phyloP scores from a whole-genome alignment of 108 stramenopile species.

The Nannochloropsis oceanica region DNA sequence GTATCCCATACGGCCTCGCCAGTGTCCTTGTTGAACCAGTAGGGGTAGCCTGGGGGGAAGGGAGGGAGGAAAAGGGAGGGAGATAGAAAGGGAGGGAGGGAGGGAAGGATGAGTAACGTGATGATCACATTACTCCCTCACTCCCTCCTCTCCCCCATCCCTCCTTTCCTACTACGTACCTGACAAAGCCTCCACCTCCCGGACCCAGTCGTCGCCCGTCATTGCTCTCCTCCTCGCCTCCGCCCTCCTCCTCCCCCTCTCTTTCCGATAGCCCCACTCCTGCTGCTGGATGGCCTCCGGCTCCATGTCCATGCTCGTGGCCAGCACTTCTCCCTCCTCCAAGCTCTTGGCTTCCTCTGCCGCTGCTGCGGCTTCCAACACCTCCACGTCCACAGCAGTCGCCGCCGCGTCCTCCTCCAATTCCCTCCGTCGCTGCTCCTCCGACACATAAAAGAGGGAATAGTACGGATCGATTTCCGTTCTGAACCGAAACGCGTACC shows the following conservation, averaged over 20 bases:
- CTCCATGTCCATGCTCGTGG: constrained; percentile 5
- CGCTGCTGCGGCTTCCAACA: not conserved
- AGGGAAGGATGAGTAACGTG: not conserved
- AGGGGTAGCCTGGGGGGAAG: not conserved
- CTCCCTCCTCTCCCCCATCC: constrained; percentile 25
- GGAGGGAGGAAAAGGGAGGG: not conserved
- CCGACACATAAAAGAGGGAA: constrained; percentile 13
- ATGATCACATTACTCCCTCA: not conserved
- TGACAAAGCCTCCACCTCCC: constrained; percentile 12
- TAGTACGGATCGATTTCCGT: constrained; percentile 22
- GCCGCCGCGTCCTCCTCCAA: not conserved
- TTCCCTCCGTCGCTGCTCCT: not conserved
- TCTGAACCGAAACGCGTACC: constrained; percentile 30
- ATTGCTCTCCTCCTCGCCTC: constrained; percentile 8
- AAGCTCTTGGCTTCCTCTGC: constrained; percentile 7
- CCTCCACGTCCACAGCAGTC: not conserved
- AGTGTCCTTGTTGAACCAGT: not conserved
- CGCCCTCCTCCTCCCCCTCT: constrained; percentile 2
- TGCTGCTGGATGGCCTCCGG: constrained; percentile 1
- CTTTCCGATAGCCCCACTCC: not conserved
- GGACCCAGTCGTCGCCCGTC: constrained; percentile 28
- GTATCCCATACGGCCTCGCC: constrained; percentile 32
- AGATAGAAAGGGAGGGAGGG: not conserved
- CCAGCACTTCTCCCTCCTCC: constrained; percentile 23
- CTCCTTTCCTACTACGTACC: constrained; percentile 18